Evolutionary conservation across 2,329 filamentous ascomycete species (phyloP).

Genomic region (Hypoxylon sp.): DNA sequence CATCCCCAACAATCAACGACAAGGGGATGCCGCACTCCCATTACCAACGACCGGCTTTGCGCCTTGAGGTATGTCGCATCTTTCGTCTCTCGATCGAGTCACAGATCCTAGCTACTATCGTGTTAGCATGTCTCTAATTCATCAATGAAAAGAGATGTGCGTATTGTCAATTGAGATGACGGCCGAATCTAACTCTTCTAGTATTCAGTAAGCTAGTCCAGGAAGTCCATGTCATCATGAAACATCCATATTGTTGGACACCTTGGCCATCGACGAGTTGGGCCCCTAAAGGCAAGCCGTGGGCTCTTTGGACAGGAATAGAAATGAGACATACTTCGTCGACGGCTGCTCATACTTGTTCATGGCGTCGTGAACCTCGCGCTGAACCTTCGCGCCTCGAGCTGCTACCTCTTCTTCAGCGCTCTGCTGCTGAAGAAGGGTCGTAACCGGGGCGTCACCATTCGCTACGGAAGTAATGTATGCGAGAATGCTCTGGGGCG

Average conservation of each 20-base stretch:
- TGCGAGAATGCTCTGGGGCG: slow-evolving; percentile 8
- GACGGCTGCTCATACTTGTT: background rate
- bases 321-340: slow-evolving; percentile 20
- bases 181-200: background rate
- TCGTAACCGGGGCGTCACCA: slow-evolving; percentile 38
- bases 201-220: background rate
- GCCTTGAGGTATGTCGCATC: background rate
- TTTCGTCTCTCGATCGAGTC: background rate
- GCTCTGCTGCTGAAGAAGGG: slow-evolving; percentile 24
- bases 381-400: slow-evolving; percentile 21
- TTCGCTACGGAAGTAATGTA: slow-evolving; percentile 28
- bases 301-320: background rate
- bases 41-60: background rate
- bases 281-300: background rate
- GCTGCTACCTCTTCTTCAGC: slow-evolving; percentile 3
- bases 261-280: background rate
- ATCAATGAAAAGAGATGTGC: background rate
- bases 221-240: background rate
- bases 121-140: slow-evolving; percentile 13
- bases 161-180: background rate
- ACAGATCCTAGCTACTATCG: slow-evolving; percentile 8
- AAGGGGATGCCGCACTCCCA: slow-evolving; percentile 10
- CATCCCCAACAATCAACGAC: background rate
- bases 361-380: slow-evolving; percentile 21
- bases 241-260: background rate